phyloP scores from a whole-genome alignment of 352 stramenopile genomes.

The Phytophthora brassicae region DNA sequence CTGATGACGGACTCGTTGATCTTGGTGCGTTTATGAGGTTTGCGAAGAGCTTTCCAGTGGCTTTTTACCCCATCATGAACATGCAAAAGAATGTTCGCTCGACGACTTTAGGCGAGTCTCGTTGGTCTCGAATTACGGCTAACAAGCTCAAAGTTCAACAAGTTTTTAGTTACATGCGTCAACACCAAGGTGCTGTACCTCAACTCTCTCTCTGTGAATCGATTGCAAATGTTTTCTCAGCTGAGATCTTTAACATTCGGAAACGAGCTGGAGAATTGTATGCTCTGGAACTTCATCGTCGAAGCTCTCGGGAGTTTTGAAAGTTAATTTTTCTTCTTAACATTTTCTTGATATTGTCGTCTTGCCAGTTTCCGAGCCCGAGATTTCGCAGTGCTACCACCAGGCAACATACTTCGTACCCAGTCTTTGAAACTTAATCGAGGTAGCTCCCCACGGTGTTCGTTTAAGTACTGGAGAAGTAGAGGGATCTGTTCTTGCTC shows the following conservation, averaged over 20 bases:
- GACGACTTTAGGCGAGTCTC: conserved; percentile 41
- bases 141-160: conserved; percentile 58
- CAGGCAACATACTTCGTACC: conserved; percentile 30
- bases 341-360: conserved; percentile 36
- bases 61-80: conserved; percentile 59
- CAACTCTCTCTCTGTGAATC: conserved; percentile 40
- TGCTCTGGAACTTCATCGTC: conserved; percentile 39
- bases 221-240: conserved; percentile 51
- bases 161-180: conserved; percentile 62
- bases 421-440: conserved; percentile 43
- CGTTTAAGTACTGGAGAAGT: conserved; percentile 43
- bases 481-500: conserved; percentile 42
- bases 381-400: conserved; percentile 26
- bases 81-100: conserved; percentile 57
- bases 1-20: conserved; percentile 47
- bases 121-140: conserved; percentile 44
- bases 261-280: conserved; percentile 57
- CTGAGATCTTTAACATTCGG: conserved; percentile 44
- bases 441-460: conserved; percentile 39
- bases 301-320: too few species aligned
- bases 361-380: conserved; percentile 39
- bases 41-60: conserved; percentile 47
- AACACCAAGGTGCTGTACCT: conserved; percentile 47
- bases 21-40: conserved; percentile 57
- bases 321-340: conserved; percentile 13